phyloP scores from a whole-genome alignment of 1,139 yeast genomes.

The Taiozyma sp. region DNA sequence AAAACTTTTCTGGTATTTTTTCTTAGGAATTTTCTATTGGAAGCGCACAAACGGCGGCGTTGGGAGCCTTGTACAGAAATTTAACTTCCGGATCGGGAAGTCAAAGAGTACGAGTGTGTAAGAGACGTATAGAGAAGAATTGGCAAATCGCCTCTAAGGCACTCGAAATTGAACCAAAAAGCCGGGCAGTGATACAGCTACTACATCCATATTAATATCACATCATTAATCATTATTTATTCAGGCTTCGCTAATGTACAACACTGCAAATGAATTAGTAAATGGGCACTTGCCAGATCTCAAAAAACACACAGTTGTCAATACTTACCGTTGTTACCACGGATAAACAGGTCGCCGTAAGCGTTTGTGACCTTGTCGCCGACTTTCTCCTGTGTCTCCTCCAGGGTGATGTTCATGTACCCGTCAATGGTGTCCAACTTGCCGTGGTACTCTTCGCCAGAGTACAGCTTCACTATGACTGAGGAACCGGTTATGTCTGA shows the following conservation, averaged over 20 bases:
- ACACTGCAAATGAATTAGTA: neutral
- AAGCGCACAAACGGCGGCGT: slow-evolving; percentile 12
- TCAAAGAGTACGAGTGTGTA: neutral
- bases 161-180: neutral
- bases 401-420: slow-evolving; percentile 90
- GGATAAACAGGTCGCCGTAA: slow-evolving; percentile 85
- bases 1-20: slow-evolving; percentile 1
- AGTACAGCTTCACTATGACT: slow-evolving; percentile 79
- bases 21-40: slow-evolving; percentile 13
- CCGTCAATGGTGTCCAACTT: slow-evolving; percentile 90
- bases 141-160: neutral
- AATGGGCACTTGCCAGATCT: neutral
- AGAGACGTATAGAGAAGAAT: neutral
- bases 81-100: slow-evolving; percentile 17
- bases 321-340: slow-evolving; percentile 87
- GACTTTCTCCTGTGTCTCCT: slow-evolving; percentile 65
- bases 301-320: neutral
- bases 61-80: slow-evolving; percentile 7
- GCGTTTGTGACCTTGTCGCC: slow-evolving; percentile 52
- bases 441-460: slow-evolving; percentile 81
- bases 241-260: neutral
- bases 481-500: slow-evolving; percentile 73
- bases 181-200: neutral
- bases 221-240: neutral
- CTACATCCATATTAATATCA: neutral